Evolutionary conservation across 805 yeast genomes (phyloP).

Genomic region (Candida gorgasii): DNA sequence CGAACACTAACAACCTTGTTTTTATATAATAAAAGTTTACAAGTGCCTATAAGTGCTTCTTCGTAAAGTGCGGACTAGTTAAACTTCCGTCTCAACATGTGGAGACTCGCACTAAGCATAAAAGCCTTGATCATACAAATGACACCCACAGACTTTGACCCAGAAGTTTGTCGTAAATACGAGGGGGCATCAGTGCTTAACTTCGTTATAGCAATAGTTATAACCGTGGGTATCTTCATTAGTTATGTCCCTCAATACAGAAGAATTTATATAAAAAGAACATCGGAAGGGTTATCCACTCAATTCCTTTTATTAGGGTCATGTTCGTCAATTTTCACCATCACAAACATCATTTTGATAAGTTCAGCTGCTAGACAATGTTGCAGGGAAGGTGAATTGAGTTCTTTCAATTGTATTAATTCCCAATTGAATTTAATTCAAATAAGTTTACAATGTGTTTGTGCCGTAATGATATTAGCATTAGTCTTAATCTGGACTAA

Average conservation of each 20-base stretch:
- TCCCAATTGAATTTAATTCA: slow-evolving; percentile 68
- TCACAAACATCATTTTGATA: slow-evolving; percentile 64
- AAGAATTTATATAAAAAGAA: slow-evolving; percentile 53
- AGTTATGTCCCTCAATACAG: slow-evolving; percentile 79
- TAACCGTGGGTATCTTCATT: slow-evolving; percentile 65
- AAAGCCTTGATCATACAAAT: no score
- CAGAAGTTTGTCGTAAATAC: slow-evolving; percentile 39
- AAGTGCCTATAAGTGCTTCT: no score
- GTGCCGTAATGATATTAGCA: slow-evolving; percentile 58
- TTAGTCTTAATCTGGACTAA: slow-evolving; percentile 52
- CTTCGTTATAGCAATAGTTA: slow-evolving; percentile 49
- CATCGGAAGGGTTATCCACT: slow-evolving; percentile 81
- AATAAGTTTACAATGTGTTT: slow-evolving; percentile 60
- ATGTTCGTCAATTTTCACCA: slow-evolving; percentile 64
- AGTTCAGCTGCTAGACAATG: slow-evolving; percentile 64
- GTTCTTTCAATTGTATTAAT: slow-evolving; percentile 59
- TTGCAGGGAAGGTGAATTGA: slow-evolving; percentile 47
- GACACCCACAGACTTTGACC: slow-evolving; percentile 9
- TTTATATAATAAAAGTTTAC: neutral
- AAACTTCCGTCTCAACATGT: no score
- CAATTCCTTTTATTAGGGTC: slow-evolving; percentile 70
- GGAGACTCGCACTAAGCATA: slow-evolving; percentile 4
- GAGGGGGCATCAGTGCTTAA: slow-evolving; percentile 51
- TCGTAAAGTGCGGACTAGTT: no score
- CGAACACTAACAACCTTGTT: neutral